Percentiles rank a stretch among this genome's conserved stretches.
Evolutionary conservation across 768 basidiomycete species (phyloP).

Genomic region (Candolleomyces eurysporus): DNA sequence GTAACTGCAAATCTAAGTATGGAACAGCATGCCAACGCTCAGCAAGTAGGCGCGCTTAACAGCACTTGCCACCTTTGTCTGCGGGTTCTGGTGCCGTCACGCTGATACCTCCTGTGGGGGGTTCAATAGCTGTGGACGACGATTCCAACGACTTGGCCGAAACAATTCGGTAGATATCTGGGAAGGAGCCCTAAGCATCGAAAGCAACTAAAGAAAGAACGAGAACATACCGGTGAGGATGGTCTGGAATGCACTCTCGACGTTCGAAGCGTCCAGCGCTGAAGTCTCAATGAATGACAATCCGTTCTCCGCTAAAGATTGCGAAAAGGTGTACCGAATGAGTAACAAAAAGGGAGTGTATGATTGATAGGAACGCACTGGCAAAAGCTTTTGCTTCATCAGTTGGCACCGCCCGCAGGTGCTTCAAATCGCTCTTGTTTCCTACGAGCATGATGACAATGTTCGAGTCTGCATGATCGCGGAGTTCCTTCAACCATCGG

Average conservation of each 20-base stretch:
- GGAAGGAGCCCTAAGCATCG: conserved; percentile 5
- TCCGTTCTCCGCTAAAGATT: conserved; percentile 73
- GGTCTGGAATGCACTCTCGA: conserved; percentile 96
- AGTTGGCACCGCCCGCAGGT: conserved; percentile 92
- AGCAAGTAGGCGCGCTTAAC: conserved; percentile 32
- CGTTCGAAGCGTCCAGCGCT: conserved; percentile 98
- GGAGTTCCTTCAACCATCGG: conserved; percentile 95
- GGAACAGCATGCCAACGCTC: background rate
- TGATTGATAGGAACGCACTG: conserved; percentile 45
- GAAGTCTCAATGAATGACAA: conserved; percentile 98
- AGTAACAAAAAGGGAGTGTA: background rate
- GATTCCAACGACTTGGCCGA: conserved; percentile 94
- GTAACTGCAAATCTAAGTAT: background rate
- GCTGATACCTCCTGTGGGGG: conserved; percentile 79
- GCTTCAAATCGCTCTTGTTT: conserved; percentile 99
- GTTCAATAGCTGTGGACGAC: conserved; percentile 74
- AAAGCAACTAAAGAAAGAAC: background rate
- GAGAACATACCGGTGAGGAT: conserved; percentile 76
- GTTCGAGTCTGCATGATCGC: conserved; percentile 92
- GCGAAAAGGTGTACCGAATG: conserved; percentile 7
- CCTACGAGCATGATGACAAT: conserved; percentile 96
- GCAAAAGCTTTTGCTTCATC: conserved; percentile 95
- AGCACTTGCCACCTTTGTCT: conserved; percentile 61
- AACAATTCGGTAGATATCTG: conserved; percentile 97
- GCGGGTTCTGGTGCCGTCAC: conserved; percentile 65